Evolutionary conservation across 495 filamentous ascomycete genomes (phyloP), one percentile per base, ranked within the genome.

Genomic region (Daldinia childiae): DNA sequence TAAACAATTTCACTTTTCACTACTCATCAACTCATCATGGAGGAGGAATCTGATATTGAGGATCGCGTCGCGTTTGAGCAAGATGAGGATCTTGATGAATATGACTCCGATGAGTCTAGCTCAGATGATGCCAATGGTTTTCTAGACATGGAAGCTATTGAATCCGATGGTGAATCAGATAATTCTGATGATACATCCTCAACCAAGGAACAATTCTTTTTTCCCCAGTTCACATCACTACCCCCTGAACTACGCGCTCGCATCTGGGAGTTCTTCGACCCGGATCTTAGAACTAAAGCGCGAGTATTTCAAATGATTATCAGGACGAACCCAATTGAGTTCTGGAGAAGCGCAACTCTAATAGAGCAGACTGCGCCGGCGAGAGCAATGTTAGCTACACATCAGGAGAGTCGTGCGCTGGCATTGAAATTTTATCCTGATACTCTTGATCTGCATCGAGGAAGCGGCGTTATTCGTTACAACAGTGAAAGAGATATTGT

Each of bases 201-300:
- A 29, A 63, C 58, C 27, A 55, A 43, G 9, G 54, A 64, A 19
- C 66, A 62, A n/a, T 41, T 32, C 19, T 83, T 82, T 60, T 83
- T 84, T 61, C 80, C 78, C 0, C 80, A 82, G 30, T 84, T 83
- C 58, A 66, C 14, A 19, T 65, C 64, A 21, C 64, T 84, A 2
- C 82, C 82, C 0, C 56, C 74, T 1, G 83, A 85, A 62, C 72
- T 85, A 8, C 81, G 80, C 43, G 26, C 64, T 9, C 75, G 55
- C 34, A 71, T 85, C 55, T 85, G 83, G 83, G 75, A 81, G 29
- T 60, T 69, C 9, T 80, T 81, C 41, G 80, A 80, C 52, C 77
- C 78, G 0, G 74, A 81, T 24, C 64, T 84, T 14, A 74, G 71
- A 24, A 59, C 48, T 6, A 73, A 77, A 26, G 45, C 66, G 1